These are phyloP conservation scores for Penicillium sp. DNA, from an alignment of 2,329 filamentous ascomycete species.

Conservation along the genomic window DNA sequence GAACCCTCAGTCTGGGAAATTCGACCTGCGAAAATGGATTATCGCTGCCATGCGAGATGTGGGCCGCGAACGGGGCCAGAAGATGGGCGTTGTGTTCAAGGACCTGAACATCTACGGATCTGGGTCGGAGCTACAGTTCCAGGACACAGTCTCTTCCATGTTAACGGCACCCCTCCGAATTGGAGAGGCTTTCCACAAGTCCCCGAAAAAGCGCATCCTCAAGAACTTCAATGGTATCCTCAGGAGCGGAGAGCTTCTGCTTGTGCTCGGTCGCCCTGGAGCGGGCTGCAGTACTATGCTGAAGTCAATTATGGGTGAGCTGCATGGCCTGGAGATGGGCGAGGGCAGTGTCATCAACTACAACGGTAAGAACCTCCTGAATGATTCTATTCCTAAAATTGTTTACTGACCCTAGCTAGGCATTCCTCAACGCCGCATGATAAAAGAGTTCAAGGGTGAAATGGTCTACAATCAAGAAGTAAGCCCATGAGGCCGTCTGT, in stretches of 20 bases:
- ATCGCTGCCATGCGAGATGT: slow-evolving; percentile 15
- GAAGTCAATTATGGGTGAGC: slow-evolving; percentile 79
- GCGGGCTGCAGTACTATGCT: slow-evolving; percentile 72
- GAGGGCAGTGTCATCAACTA: slow-evolving; percentile 74
- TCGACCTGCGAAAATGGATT: slow-evolving; percentile 22
- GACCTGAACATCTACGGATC: slow-evolving; percentile 26
- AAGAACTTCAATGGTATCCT: slow-evolving; percentile 61
- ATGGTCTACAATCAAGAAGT: slow-evolving; percentile 49
- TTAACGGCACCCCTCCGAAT: slow-evolving; percentile 20
- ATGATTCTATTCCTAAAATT: background rate
- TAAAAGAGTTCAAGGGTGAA: slow-evolving; percentile 40
- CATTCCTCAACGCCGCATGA: slow-evolving; percentile 27
- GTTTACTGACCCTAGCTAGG: slow-evolving; percentile 4
- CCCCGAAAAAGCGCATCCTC: slow-evolving; percentile 50
- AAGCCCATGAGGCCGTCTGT: background rate
- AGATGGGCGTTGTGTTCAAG: slow-evolving; percentile 23
- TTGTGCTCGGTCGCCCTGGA: slow-evolving; percentile 51
- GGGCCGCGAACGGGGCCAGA: slow-evolving; percentile 8
- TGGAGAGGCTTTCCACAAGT: slow-evolving; percentile 15
- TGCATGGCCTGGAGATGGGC: slow-evolving; percentile 72
- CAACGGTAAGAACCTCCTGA: slow-evolving; percentile 53
- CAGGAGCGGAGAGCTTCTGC: slow-evolving; percentile 51
- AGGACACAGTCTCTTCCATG: slow-evolving; percentile 21
- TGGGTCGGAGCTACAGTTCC: slow-evolving; percentile 27
- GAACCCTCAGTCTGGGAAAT: slow-evolving; percentile 17